These are phyloP conservation scores for Beauveria caledonica DNA, from an alignment of 2,329 filamentous ascomycete genomes.

Conservation along the genomic window DNA sequence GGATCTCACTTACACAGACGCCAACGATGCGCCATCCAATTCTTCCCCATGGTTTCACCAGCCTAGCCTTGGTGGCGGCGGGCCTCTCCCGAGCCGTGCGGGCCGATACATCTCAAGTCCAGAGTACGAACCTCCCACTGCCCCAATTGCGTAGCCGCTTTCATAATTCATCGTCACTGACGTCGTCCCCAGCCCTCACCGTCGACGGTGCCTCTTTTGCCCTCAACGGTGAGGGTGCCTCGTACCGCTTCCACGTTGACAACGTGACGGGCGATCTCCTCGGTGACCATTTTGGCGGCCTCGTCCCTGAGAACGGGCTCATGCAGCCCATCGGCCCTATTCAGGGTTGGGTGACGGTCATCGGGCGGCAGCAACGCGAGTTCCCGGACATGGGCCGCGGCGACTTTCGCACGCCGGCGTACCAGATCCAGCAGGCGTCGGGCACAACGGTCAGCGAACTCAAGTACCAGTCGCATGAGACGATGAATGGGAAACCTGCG, in stretches of 20 bases:
- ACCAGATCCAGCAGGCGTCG: conserved; percentile 49
- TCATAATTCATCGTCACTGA: background rate
- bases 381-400: conserved; percentile 57
- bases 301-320: conserved; percentile 38
- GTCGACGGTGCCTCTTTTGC: conserved; percentile 49
- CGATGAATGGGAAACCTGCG: conserved; percentile 46
- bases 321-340: conserved; percentile 27
- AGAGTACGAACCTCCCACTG: background rate
- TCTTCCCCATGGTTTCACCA: background rate
- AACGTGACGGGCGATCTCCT: conserved; percentile 45
- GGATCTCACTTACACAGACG: background rate
- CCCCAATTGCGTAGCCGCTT: background rate
- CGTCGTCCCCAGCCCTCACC: conserved; percentile 34
- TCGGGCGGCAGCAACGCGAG: conserved; percentile 47
- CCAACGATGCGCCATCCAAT: background rate
- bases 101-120: background rate
- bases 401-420: conserved; percentile 53
- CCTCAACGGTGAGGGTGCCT: conserved; percentile 46
- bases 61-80: background rate
- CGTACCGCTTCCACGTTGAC: conserved; percentile 58
- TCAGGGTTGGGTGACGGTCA: conserved; percentile 45
- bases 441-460: conserved; percentile 53
- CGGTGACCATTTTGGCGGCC: conserved; percentile 54
- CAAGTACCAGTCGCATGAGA: conserved; percentile 47
- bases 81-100: background rate